Percentiles rank a stretch among this genome's conserved stretches.
Conservation (phyloP, 495 filamentous ascomycete species). For the Podospora appendiculata region DNA sequence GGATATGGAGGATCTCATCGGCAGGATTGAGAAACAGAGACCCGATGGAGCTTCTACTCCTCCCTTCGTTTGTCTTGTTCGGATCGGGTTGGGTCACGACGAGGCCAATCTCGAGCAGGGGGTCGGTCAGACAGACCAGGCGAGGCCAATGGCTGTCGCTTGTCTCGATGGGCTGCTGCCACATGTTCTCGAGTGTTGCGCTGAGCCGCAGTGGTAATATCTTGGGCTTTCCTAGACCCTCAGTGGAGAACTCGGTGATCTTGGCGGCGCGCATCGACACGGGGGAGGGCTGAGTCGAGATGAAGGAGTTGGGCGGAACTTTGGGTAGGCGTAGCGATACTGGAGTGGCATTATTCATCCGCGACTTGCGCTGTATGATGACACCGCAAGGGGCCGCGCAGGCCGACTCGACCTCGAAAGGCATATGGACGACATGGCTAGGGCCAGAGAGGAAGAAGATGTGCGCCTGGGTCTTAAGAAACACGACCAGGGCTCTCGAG, state of each 20-base stretch:
- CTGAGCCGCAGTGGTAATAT: conserved; percentile 36
- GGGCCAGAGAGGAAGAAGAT: conserved; percentile 85
- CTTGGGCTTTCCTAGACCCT: conserved; percentile 43
- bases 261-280: conserved; percentile 31
- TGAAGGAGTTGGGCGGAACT: conserved; percentile 74
- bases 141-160: conserved; percentile 60
- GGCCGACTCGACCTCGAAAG: conserved; percentile 86
- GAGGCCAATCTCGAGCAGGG: conserved; percentile 76
- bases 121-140: conserved; percentile 79
- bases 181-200: conserved; percentile 39
- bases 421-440: conserved; percentile 84
- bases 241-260: conserved; percentile 44
- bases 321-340: conserved; percentile 43
- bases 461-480: conserved; percentile 88
- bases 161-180: conserved; percentile 37
- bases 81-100: conserved; percentile 53
- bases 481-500: conserved; percentile 74
- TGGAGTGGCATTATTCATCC: conserved; percentile 28
- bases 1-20: conserved; percentile 76
- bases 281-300: conserved; percentile 54
- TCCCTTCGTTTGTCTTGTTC: conserved; percentile 10
- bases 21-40: conserved; percentile 49
- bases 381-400: conserved; percentile 76
- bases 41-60: conserved; percentile 8
- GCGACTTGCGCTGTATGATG: conserved; percentile 70